Conservation (phyloP, 2,329 filamentous ascomycete genomes). For the Fusarium sp. region DNA sequence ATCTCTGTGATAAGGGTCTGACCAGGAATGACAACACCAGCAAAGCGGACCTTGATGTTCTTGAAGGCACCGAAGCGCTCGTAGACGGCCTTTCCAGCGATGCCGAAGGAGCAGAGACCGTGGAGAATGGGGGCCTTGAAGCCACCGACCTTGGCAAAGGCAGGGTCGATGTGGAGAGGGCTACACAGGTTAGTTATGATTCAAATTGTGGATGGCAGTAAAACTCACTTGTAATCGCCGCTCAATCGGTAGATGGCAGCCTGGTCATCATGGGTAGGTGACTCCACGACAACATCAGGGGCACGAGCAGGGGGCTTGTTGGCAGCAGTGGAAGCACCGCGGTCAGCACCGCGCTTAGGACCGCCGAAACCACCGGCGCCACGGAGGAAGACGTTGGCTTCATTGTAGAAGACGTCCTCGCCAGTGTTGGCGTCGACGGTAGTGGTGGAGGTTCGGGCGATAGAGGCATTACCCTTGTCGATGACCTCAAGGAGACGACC, state of each 20-base stretch:
- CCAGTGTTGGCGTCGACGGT: constrained; percentile 87
- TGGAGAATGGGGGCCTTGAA: constrained; percentile 96
- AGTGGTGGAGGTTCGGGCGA: constrained; percentile 81
- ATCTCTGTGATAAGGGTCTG: constrained; percentile 94
- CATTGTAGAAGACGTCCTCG: constrained; percentile 96
- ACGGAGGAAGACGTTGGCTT: constrained; percentile 90
- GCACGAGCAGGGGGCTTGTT: constrained; percentile 81
- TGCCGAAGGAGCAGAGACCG: constrained; percentile 94
- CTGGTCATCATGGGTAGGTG: constrained; percentile 88
- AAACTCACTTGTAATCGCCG: constrained; percentile 83
- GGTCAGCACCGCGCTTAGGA: constrained; percentile 77
- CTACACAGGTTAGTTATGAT: constrained; percentile 43
- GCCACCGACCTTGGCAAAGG: constrained; percentile 92
- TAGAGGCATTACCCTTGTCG: constrained; percentile 91
- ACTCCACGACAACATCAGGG: constrained; percentile 85
- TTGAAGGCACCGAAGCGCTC: constrained; percentile 84
- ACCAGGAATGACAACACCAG: constrained; percentile 84
- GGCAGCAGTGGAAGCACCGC: constrained; percentile 81
- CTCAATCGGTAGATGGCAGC: constrained; percentile 92
- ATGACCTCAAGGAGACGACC: constrained; percentile 91
- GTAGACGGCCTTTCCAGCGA: constrained; percentile 90
- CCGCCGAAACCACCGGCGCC: constrained; percentile 93
- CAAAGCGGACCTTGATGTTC: constrained; percentile 94
- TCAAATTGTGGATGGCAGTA: not conserved
- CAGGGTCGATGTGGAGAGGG: constrained; percentile 94